Evolutionary conservation across 768 basidiomycete genomes (phyloP).

Genomic region (Pleurotus citrinopileatus): DNA sequence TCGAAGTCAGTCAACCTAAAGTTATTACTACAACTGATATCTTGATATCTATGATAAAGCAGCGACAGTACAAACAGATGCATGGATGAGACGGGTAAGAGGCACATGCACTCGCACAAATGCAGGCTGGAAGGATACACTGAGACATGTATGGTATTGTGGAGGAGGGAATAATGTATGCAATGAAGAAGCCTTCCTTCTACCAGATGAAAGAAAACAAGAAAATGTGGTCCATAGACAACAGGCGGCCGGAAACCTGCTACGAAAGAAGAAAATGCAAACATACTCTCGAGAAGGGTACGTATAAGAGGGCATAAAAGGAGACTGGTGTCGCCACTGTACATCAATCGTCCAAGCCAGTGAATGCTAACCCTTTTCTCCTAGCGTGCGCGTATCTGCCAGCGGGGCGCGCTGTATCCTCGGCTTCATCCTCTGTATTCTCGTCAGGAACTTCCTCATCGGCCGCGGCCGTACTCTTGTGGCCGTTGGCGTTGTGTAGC

Average conservation of each 20-base stretch:
- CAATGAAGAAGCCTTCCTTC: background rate
- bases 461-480: conserved; percentile 33
- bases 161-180: background rate
- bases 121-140: too few relatives aligned
- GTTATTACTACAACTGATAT: conserved; percentile 2
- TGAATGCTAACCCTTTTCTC: conserved; percentile 44
- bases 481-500: conserved; percentile 24
- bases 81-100: background rate
- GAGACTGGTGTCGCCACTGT: background rate
- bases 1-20: background rate
- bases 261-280: conserved; percentile 1
- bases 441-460: conserved; percentile 47
- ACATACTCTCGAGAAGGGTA: too few relatives aligned
- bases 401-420: conserved; percentile 58
- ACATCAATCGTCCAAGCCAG: conserved; percentile 36
- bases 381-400: conserved; percentile 67
- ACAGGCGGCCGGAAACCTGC: background rate
- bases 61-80: background rate
- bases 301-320: too few relatives aligned
- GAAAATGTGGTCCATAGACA: background rate
- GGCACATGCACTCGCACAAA: background rate
- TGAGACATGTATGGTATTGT: conserved; percentile 9
- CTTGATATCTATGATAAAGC: conserved; percentile 6
- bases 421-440: conserved; percentile 76
- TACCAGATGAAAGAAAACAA: background rate